Percentiles rank a stretch among this genome's conserved stretches.
Conservation (phyloP, 805 yeast species). For the Peterozyma toletana region DNA sequence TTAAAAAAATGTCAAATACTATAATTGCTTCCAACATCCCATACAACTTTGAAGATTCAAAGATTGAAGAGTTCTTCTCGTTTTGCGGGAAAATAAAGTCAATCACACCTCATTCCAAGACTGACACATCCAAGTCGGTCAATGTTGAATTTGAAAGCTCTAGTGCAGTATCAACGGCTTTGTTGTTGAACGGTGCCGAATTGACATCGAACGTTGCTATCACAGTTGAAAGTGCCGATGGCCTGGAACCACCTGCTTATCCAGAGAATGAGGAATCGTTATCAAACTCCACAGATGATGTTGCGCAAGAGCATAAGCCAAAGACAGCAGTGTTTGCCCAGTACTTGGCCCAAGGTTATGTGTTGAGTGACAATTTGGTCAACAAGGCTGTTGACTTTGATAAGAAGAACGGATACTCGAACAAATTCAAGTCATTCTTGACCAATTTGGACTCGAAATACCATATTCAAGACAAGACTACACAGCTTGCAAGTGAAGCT, state of each 20-base stretch:
- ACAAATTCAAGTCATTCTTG: constrained; percentile 50
- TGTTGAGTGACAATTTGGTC: constrained; percentile 52
- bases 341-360: constrained; percentile 67
- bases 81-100: constrained; percentile 58
- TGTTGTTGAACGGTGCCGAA: constrained; percentile 67
- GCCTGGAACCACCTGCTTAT: constrained; percentile 9
- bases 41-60: constrained; percentile 35
- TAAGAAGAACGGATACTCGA: constrained; percentile 52
- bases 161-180: constrained; percentile 64
- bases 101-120: constrained; percentile 23
- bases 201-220: constrained; percentile 50
- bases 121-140: constrained; percentile 28
- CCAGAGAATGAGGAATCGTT: constrained; percentile 10
- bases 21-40: constrained; percentile 55
- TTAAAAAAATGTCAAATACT: constrained; percentile 21
- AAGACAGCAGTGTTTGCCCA: constrained; percentile 71
- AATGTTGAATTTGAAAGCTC: constrained; percentile 47
- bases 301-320: constrained; percentile 73
- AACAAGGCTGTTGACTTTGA: constrained; percentile 58
- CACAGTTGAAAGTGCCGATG: constrained; percentile 28
- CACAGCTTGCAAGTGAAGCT: constrained; percentile 19
- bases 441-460: constrained; percentile 50
- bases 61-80: constrained; percentile 60
- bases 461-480: constrained; percentile 49
- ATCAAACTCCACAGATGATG: constrained; percentile 31